These are phyloP conservation scores for Incumbomyces delicatus DNA, from an alignment of 2,329 filamentous ascomycete species.

Conservation along the genomic window DNA sequence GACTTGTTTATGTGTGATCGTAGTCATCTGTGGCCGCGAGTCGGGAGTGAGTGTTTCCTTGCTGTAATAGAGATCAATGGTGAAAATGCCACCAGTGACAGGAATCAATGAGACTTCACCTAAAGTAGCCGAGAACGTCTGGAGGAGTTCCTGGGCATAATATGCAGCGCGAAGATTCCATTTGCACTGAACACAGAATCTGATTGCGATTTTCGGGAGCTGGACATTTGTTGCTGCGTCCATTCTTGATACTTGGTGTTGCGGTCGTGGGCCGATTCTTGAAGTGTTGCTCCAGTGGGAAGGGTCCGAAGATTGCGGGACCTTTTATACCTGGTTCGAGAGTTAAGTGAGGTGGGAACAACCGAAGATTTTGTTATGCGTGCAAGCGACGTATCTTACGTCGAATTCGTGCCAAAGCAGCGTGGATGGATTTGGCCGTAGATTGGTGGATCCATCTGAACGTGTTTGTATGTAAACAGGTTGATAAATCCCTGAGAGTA, in stretches of 20 bases:
- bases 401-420: too few species aligned
- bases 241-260: background rate
- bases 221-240: slow-evolving; percentile 33
- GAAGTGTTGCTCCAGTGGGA: too few species aligned
- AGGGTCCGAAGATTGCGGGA: too few species aligned
- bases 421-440: too few species aligned
- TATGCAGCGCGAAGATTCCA: slow-evolving; percentile 85
- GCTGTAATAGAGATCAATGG: slow-evolving; percentile 51
- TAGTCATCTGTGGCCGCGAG: slow-evolving; percentile 12
- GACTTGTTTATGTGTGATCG: slow-evolving; percentile 45
- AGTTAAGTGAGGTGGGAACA: too few species aligned
- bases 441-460: too few species aligned
- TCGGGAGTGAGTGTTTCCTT: background rate
- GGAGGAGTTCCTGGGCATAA: slow-evolving; percentile 92
- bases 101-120: slow-evolving; percentile 85
- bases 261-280: too few species aligned
- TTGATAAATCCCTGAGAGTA: too few species aligned
- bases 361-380: too few species aligned
- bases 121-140: slow-evolving; percentile 73
- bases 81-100: slow-evolving; percentile 72
- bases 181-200: slow-evolving; percentile 87
- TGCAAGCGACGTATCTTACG: too few species aligned
- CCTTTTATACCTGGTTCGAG: too few species aligned
- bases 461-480: too few species aligned
- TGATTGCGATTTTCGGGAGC: slow-evolving; percentile 71